Evolutionary conservation across 139 green algal genomes (phyloP).

Genomic region (Chlamydomonas applanata): DNA sequence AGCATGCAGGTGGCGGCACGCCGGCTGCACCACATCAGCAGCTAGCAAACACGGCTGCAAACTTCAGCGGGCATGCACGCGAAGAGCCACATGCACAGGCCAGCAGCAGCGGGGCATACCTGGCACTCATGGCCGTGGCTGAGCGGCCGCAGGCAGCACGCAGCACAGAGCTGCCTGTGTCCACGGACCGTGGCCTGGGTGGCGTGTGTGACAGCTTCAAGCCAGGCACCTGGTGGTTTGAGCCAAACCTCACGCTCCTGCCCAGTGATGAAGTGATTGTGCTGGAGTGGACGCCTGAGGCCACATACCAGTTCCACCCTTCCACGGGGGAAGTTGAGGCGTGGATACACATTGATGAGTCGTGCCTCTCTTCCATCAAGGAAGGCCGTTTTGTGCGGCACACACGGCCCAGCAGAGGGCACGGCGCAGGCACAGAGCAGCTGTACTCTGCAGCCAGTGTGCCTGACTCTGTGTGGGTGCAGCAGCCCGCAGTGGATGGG

Average conservation of each 20-base stretch:
- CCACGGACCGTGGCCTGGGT: neutral
- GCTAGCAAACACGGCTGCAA: neutral
- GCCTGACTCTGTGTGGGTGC: conserved; percentile 32
- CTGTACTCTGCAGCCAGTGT: conserved; percentile 40
- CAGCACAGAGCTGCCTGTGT: neutral
- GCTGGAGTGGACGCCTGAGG: conserved; percentile 59
- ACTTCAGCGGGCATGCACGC: neutral
- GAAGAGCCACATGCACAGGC: neutral
- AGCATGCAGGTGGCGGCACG: conserved; percentile 15
- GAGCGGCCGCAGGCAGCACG: neutral
- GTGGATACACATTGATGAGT: conserved; percentile 60
- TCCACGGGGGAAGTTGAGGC: conserved; percentile 44
- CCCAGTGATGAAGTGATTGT: conserved; percentile 34
- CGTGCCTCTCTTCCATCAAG: conserved; percentile 26
- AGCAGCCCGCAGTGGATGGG: no score
- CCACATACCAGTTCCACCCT: conserved; percentile 38
- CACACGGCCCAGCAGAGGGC: neutral
- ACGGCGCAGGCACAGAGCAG: neutral
- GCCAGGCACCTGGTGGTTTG: conserved; percentile 48
- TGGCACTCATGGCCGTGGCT: neutral
- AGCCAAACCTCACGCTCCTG: conserved; percentile 46
- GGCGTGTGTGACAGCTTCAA: conserved; percentile 4
- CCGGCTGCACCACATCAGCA: neutral
- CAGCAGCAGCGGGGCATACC: conserved; percentile 4
- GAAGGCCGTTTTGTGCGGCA: neutral